Evolutionary conservation across 169 alveolate species (phyloP).

Genomic region (Eimeria sp.): DNA sequence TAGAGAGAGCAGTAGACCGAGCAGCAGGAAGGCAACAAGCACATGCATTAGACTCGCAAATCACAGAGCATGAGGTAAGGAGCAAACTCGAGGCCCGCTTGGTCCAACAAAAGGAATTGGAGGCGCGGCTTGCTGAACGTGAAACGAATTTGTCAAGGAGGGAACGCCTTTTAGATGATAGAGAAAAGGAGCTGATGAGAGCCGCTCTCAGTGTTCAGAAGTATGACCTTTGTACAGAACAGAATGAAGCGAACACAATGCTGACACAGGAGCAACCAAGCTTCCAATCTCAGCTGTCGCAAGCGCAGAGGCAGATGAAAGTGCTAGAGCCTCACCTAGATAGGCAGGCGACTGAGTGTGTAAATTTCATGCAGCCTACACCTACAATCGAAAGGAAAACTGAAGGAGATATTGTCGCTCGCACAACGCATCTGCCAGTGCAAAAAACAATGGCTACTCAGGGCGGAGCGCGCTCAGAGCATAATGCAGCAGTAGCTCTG

Average conservation of each 20-base stretch:
- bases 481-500: background rate
- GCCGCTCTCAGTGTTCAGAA: background rate
- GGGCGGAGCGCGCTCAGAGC: background rate
- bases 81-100: slow-evolving; percentile 3
- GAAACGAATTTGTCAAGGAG: slow-evolving; percentile 11
- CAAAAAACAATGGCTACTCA: background rate
- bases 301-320: slow-evolving; percentile 3
- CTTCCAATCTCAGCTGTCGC: slow-evolving; percentile 35
- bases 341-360: slow-evolving; percentile 10
- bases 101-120: slow-evolving; percentile 16
- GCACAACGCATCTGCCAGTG: background rate
- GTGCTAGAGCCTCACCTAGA: slow-evolving; percentile 17
- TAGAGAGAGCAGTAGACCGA: slow-evolving; percentile 25
- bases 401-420: background rate
- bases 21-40: slow-evolving; percentile 12
- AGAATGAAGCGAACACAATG: background rate
- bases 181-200: background rate
- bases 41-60: background rate
- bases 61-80: background rate
- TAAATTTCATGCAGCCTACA: background rate
- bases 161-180: slow-evolving; percentile 23
- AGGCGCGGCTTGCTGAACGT: slow-evolving; percentile 30
- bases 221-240: background rate
- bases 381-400: background rate
- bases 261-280: slow-evolving; percentile 1